These are phyloP conservation scores for Platanthera guangdongensis DNA, from an alignment of 106 monocot species.

Conservation along the genomic window DNA sequence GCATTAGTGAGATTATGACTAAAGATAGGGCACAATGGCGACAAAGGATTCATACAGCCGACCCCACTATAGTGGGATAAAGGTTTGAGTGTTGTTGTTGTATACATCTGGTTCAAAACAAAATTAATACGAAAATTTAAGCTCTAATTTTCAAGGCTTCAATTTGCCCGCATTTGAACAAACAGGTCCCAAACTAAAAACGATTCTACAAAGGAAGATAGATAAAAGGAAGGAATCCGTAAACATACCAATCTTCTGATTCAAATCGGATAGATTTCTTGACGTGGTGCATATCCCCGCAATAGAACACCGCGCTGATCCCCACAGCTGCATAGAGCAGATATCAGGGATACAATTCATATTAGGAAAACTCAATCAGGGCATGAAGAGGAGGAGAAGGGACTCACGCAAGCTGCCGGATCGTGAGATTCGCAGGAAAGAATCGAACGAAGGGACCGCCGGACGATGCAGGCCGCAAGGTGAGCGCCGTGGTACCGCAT, in stretches of 20 bases:
- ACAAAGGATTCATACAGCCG: no score
- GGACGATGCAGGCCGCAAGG: constrained; percentile 20
- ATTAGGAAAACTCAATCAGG: neutral
- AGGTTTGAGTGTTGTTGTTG: neutral
- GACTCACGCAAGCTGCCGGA: constrained; percentile 14
- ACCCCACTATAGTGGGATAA: no score
- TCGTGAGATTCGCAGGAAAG: constrained; percentile 7
- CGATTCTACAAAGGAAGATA: neutral
- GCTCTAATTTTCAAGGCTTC: neutral
- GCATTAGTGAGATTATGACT: no score
- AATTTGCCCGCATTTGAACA: neutral
- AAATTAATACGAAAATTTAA: neutral
- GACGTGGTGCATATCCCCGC: constrained; percentile 31
- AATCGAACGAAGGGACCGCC: constrained; percentile 20
- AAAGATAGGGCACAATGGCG: no score
- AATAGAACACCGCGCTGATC: constrained; percentile 9
- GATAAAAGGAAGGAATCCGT: neutral
- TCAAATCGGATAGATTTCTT: constrained; percentile 7
- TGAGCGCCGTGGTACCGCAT: constrained; percentile 31
- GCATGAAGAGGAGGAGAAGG: neutral
- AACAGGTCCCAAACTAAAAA: neutral
- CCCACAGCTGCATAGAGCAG: constrained; percentile 8
- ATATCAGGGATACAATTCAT: neutral
- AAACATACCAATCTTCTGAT: constrained; percentile 19
- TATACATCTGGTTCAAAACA: neutral